These are phyloP conservation scores for Kwoniella sp. DNA, from an alignment of 768 basidiomycete species.

Conservation along the genomic window DNA sequence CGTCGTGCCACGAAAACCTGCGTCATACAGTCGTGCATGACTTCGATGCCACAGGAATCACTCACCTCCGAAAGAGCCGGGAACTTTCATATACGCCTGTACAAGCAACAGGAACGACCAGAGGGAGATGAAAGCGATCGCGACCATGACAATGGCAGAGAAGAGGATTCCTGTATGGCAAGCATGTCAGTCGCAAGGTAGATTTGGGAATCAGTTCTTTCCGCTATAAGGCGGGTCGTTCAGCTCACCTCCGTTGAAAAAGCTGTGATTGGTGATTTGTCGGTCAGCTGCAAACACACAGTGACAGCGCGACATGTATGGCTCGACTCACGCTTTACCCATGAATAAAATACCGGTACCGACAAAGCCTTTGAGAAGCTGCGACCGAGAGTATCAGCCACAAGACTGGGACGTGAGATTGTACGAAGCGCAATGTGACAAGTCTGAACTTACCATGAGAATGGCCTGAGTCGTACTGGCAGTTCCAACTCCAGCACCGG, in stretches of 20 bases:
- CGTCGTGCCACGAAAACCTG: neutral
- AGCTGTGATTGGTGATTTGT: conserved; percentile 61
- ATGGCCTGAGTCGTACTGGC: conserved; percentile 89
- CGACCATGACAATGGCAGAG: conserved; percentile 72
- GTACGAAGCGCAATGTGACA: neutral
- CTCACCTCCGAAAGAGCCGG: conserved; percentile 89
- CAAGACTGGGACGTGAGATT: neutral
- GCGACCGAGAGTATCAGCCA: conserved; percentile 16
- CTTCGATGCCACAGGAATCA: no score
- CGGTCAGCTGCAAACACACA: neutral
- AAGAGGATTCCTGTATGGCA: conserved; percentile 68
- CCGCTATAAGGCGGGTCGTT: no score
- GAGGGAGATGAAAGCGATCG: conserved; percentile 82
- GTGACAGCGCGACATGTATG: neutral
- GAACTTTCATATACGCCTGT: conserved; percentile 80
- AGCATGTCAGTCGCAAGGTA: neutral
- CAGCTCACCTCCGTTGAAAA: conserved; percentile 76
- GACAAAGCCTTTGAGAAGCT: conserved; percentile 91
- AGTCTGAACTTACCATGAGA: conserved; percentile 70
- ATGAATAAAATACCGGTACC: conserved; percentile 95
- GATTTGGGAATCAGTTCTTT: no score
- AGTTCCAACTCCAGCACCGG: conserved; percentile 70
- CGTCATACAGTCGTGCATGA: no score
- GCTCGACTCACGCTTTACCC: conserved; percentile 75
- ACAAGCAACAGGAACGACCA: conserved; percentile 92